Percentiles rank a stretch among this genome's conserved stretches.
phyloP scores from a whole-genome alignment of 2,329 filamentous ascomycete genomes.

The Neofusicoccum kwambonambiense region DNA sequence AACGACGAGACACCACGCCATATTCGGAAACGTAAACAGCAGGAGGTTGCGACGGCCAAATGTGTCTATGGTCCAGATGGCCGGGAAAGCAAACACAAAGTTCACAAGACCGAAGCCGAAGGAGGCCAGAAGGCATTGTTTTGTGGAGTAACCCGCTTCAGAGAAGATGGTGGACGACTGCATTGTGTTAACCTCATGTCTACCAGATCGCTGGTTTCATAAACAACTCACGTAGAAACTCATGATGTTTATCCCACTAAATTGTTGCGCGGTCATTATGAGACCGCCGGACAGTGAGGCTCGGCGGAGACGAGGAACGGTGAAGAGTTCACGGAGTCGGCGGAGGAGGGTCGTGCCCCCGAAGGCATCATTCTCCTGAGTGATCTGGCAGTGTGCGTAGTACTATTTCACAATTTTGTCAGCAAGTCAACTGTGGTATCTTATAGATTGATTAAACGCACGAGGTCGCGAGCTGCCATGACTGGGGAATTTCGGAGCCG shows the following conservation, averaged over 20 bases:
- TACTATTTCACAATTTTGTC: conserved; percentile 22
- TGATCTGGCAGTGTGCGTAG: conserved; percentile 40
- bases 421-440: not conserved
- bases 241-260: conserved; percentile 51
- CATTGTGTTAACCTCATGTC: too few relatives aligned
- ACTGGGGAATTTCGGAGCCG: conserved; percentile 39
- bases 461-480: conserved; percentile 43
- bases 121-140: conserved; percentile 50
- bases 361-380: conserved; percentile 34
- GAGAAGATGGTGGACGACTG: conserved; percentile 48
- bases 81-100: conserved; percentile 59
- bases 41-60: conserved; percentile 52
- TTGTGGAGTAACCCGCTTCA: conserved; percentile 44
- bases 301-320: conserved; percentile 64
- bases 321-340: conserved; percentile 58
- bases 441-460: not conserved
- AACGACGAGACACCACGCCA: conserved; percentile 50
- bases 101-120: conserved; percentile 58
- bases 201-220: too few relatives aligned
- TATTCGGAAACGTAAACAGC: conserved; percentile 51
- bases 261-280: conserved; percentile 71
- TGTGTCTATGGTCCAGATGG: conserved; percentile 58
- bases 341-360: conserved; percentile 38
- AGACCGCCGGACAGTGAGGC: conserved; percentile 74
- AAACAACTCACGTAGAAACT: conserved; percentile 42